Evolutionary conservation across 495 filamentous ascomycete genomes (phyloP).

Genomic region (Immersiella caudata): DNA sequence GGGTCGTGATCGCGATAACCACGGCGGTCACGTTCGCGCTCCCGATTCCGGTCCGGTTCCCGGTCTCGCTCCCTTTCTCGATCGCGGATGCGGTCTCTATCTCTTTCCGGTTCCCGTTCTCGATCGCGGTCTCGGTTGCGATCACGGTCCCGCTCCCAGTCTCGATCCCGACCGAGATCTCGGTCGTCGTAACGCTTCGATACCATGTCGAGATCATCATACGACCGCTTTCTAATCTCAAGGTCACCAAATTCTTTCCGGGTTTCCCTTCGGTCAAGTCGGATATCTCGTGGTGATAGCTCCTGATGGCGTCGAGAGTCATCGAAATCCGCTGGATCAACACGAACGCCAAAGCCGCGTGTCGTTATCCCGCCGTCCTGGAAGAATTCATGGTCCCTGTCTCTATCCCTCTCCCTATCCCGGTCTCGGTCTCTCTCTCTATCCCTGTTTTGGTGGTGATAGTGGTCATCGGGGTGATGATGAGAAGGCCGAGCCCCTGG

Average conservation of each 20-base stretch:
- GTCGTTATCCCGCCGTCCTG: constrained; percentile 41
- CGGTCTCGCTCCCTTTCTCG: constrained; percentile 22
- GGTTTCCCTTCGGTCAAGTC: constrained; percentile 37
- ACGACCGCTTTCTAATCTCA: constrained; percentile 41
- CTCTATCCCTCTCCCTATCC: constrained; percentile 12
- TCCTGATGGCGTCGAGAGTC: constrained; percentile 35
- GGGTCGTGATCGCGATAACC: constrained; percentile 5
- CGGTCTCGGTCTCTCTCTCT: constrained; percentile 29
- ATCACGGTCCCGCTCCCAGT: constrained; percentile 24
- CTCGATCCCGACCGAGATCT: constrained; percentile 22
- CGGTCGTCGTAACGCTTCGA: constrained; percentile 29
- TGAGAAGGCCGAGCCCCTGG: constrained; percentile 37
- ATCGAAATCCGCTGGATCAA: constrained; percentile 38
- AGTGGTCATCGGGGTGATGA: constrained; percentile 41
- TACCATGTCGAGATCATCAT: constrained; percentile 40
- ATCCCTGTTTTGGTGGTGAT: constrained; percentile 46
- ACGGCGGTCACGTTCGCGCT: constrained; percentile 20
- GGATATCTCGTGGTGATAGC: constrained; percentile 37
- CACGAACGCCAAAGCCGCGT: constrained; percentile 52
- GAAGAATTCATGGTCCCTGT: constrained; percentile 34
- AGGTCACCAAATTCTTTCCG: constrained; percentile 29
- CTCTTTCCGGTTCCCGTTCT: not conserved
- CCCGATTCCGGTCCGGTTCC: constrained; percentile 26
- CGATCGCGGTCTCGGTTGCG: constrained; percentile 9
- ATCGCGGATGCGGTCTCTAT: constrained; percentile 1